Evolutionary conservation across 2,329 filamentous ascomycete species (phyloP), one percentile per base, ranked within the genome.

Genomic region (Spiromastix sp.): DNA sequence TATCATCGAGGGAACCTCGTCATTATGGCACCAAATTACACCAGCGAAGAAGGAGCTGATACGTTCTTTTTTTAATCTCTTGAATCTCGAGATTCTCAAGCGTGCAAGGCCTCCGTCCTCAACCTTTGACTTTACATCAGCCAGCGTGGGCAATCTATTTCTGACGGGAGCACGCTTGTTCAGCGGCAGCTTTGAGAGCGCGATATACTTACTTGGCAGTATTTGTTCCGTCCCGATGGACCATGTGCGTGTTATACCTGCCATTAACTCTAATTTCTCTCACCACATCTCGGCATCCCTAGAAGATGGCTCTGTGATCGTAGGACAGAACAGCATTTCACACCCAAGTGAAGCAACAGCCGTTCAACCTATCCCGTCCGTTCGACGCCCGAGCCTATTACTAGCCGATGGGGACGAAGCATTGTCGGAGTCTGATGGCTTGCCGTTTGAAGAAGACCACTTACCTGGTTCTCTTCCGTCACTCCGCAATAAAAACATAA

Each of bases 191-290:
- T 89, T 96, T 45, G 91, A 96, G 57, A 83, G 82, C 5, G 85
- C 85, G 27, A 91, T 96, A 42, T 94, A 94, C 54, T 73, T 96
- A 2, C 71, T 96, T 4, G 82, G 81, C 33, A 82, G 80, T 47
- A 84, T 95, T 44, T 93, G 87, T 51, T 77, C 76, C n/a, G 81
- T 96, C 1, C 81, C 85, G 0, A 71, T 75, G 8, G 61, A 66
- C 28, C 70, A 77, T 34, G 77, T 91, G 4, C 72, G 77, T 0
- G 85, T 95, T 1, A 75, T 96, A 11, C 91, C 89, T 0, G 85
- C 84, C 3, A 84, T 96, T 48, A 93, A 94, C 65, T 86, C 82
- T 43, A 96, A 94, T 57, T 95, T 95, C 64, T 85, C 85, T 0
- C 84, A 93, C 50, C 89, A 96, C 59, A 96, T 96, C 46, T 85